phyloP scores from a whole-genome alignment of 306 rosid species.

The Dalbergia cochinchinensis region DNA sequence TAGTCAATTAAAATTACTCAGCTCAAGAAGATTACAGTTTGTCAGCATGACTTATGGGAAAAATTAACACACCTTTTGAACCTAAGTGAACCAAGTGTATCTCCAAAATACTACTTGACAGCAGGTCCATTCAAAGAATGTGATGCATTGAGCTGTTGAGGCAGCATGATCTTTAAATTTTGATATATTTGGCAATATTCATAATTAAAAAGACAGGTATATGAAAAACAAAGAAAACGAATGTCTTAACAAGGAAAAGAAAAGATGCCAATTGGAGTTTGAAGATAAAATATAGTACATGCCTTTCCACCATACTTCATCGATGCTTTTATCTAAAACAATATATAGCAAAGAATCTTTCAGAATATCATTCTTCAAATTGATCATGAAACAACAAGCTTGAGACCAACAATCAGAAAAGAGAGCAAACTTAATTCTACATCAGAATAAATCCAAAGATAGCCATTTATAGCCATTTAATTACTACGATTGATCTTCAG shows the following conservation, averaged over 20 bases:
- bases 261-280: conserved; percentile 22
- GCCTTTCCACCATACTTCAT: conserved; percentile 18
- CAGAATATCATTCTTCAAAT: conserved; percentile 28
- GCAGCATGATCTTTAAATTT: conserved; percentile 38
- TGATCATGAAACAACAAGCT: neutral
- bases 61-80: conserved; percentile 69
- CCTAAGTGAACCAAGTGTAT: conserved; percentile 69
- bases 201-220: conserved; percentile 26
- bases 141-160: conserved; percentile 82
- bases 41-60: conserved; percentile 36
- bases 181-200: conserved; percentile 20
- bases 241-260: conserved; percentile 1
- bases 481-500: conserved; percentile 20
- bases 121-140: conserved; percentile 74
- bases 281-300: conserved; percentile 23
- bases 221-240: conserved; percentile 15
- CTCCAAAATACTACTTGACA: conserved; percentile 81
- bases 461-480: conserved; percentile 17
- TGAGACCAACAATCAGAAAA: conserved; percentile 15
- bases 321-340: neutral
- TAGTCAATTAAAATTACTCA: conserved; percentile 33
- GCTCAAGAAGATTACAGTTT: conserved; percentile 29
- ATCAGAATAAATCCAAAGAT: conserved; percentile 35
- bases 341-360: conserved; percentile 15
- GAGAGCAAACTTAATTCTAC: conserved; percentile 28